Percentiles rank a stretch among this genome's conserved stretches.
These are phyloP conservation scores for Termitomyces sp. DNA, from an alignment of 768 basidiomycete genomes.

Conservation along the genomic window DNA sequence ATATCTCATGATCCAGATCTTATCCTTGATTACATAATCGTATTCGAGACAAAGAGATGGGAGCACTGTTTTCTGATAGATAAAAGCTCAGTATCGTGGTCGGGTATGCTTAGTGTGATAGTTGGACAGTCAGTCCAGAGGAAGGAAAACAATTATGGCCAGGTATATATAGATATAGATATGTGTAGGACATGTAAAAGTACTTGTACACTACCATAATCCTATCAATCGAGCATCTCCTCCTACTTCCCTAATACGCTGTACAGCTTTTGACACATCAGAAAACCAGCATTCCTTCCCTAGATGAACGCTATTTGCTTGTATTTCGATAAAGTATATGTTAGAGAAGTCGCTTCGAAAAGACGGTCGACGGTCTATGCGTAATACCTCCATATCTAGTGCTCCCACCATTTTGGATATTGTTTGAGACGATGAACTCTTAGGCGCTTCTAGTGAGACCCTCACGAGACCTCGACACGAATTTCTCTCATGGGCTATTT, in stretches of 20 bases:
- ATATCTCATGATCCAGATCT: neutral
- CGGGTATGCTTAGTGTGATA: slow-evolving; percentile 10
- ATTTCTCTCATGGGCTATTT: neutral
- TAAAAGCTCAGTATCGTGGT: slow-evolving; percentile 52
- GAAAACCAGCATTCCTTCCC: neutral
- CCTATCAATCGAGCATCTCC: neutral
- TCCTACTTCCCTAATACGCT: neutral
- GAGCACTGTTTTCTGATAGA: slow-evolving; percentile 70
- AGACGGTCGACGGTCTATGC: neutral
- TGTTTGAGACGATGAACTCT: neutral
- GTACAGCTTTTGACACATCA: neutral
- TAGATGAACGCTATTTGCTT: neutral
- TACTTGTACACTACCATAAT: neutral
- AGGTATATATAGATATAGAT: neutral
- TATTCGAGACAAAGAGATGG: slow-evolving; percentile 41
- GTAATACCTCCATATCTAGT: neutral
- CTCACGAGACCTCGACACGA: neutral
- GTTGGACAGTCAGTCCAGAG: slow-evolving; percentile 8
- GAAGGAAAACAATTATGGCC: slow-evolving; percentile 2
- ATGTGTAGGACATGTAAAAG: neutral
- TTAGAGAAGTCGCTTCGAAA: neutral
- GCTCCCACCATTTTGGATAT: neutral
- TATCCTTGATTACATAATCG: neutral
- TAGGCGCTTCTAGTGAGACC: neutral
- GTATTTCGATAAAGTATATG: neutral